phyloP scores from a whole-genome alignment of 169 alveolate genomes.

The Plasmodium berghei region DNA sequence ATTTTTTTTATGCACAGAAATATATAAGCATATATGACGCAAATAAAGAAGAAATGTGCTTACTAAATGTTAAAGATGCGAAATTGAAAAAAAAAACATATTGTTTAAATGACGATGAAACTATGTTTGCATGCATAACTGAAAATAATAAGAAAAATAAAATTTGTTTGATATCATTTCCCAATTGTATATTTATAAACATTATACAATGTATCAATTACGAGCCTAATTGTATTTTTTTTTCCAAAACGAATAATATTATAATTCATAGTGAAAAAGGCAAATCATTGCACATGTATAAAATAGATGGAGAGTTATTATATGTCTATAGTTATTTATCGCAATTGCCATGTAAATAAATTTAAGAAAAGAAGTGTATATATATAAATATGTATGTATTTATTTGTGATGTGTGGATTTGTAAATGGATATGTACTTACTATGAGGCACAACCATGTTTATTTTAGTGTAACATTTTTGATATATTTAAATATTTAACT shows the following conservation, averaged over 20 bases:
- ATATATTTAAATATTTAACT: not conserved
- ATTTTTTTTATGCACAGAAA: not conserved
- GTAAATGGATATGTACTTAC: not conserved
- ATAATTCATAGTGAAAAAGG: constrained; percentile 18
- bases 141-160: constrained; percentile 19
- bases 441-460: not conserved
- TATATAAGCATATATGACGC: constrained; percentile 31
- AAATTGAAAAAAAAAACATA: constrained; percentile 24
- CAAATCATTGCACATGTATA: constrained; percentile 36
- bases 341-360: constrained; percentile 27
- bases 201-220: constrained; percentile 14
- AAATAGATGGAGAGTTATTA: constrained; percentile 25
- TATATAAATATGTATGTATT: not conserved
- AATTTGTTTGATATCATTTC: constrained; percentile 20
- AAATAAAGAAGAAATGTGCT: constrained; percentile 11
- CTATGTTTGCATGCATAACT: constrained; percentile 24
- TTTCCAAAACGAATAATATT: constrained; percentile 2
- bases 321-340: constrained; percentile 6
- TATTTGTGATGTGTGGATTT: not conserved
- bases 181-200: constrained; percentile 14
- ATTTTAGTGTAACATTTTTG: not conserved
- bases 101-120: constrained; percentile 17
- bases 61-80: constrained; percentile 34
- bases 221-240: constrained; percentile 16
- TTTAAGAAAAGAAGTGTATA: not conserved